phyloP scores from a whole-genome alignment of 2,329 filamentous ascomycete species.

The Helminthosporium solani region DNA sequence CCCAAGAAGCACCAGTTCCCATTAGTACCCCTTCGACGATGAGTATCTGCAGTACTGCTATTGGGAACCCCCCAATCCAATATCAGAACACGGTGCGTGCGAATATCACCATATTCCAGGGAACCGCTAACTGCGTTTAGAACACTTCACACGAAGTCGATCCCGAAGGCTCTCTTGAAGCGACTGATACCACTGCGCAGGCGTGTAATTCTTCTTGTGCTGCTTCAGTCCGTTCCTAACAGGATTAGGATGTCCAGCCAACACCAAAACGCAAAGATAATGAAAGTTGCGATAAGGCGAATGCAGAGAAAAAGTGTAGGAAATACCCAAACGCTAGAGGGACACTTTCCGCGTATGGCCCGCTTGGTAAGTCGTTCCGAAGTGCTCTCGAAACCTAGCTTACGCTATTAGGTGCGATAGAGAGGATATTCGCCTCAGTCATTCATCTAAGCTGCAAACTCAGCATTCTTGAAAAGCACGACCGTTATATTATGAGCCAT shows the following conservation, averaged over 20 bases:
- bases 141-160: conserved; percentile 8
- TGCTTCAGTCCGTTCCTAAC: conserved; percentile 11
- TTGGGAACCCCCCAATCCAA: conserved; percentile 2
- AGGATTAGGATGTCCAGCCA: conserved; percentile 10
- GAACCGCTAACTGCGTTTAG: conserved; percentile 8
- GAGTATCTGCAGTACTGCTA: conserved; percentile 9
- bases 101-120: conserved; percentile 9
- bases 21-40: conserved; percentile 11
- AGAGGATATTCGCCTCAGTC: conserved; percentile 6
- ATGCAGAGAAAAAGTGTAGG: conserved; percentile 10
- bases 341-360: conserved; percentile 5
- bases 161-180: not conserved
- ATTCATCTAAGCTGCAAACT: conserved; percentile 9
- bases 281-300: conserved; percentile 8
- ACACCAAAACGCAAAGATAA: conserved; percentile 9
- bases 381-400: conserved; percentile 11
- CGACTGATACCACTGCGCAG: conserved; percentile 6
- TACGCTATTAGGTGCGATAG: conserved; percentile 9
- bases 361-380: conserved; percentile 9
- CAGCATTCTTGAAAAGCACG: conserved; percentile 5
- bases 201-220: conserved; percentile 10
- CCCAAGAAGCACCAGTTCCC: conserved; percentile 10
- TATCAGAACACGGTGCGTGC: conserved; percentile 6
- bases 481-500: conserved; percentile 11
- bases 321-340: conserved; percentile 9